phyloP scores from a whole-genome alignment of 805 yeast species.

The Yarrowia sp. region DNA sequence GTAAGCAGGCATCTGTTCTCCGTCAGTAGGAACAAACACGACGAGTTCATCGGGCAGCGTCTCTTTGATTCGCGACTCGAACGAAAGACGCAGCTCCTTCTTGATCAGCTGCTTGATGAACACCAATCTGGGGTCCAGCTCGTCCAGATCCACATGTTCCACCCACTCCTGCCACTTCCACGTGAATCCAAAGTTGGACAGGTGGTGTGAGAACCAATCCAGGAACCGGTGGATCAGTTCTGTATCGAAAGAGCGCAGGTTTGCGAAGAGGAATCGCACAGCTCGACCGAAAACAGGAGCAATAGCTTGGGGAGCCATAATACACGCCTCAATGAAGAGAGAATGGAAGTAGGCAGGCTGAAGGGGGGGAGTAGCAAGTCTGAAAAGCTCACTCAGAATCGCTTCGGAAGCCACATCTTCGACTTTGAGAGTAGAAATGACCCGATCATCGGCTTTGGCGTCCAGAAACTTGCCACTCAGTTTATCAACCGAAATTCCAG shows the following conservation, averaged over 20 bases:
- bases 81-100: conserved; percentile 82
- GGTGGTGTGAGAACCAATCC: conserved; percentile 91
- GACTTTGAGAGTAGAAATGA: conserved; percentile 73
- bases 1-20: conserved; percentile 41
- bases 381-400: conserved; percentile 71
- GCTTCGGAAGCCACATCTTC: conserved; percentile 88
- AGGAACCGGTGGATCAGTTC: conserved; percentile 70
- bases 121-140: conserved; percentile 67
- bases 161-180: conserved; percentile 99
- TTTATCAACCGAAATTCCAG: conserved; percentile 77
- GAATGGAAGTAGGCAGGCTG: conserved; percentile 79
- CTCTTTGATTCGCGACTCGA: conserved; percentile 63
- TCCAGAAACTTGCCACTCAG: conserved; percentile 40
- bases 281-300: conserved; percentile 96
- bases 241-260: conserved; percentile 65
- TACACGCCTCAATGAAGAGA: conserved; percentile 81
- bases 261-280: conserved; percentile 72
- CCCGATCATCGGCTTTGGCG: not conserved
- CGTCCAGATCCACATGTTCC: conserved; percentile 42
- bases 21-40: conserved; percentile 43
- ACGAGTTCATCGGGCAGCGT: conserved; percentile 65
- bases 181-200: conserved; percentile 88
- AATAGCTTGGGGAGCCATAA: conserved; percentile 73
- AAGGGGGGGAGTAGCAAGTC: conserved; percentile 64
- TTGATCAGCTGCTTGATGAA: conserved; percentile 76